phyloP scores from a whole-genome alignment of 345 rosid species.

The Abelmoschus esculentus region DNA sequence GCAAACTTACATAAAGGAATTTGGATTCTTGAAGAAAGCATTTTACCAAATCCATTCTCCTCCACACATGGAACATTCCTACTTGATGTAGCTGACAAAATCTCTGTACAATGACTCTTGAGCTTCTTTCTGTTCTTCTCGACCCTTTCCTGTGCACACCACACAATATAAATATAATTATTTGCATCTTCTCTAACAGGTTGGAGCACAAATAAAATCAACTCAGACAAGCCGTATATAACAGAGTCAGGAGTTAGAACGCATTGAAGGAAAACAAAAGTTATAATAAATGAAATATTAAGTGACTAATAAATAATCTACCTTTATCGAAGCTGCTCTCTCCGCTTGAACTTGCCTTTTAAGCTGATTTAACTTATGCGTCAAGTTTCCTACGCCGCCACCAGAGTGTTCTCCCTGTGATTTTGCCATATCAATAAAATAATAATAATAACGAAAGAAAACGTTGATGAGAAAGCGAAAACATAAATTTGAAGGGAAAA shows the following conservation, averaged over 20 bases:
- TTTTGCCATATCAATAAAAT: slow-evolving; percentile 24
- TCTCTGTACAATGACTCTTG: slow-evolving; percentile 34
- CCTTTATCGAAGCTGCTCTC: slow-evolving; percentile 51
- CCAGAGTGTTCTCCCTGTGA: slow-evolving; percentile 41
- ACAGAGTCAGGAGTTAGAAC: background rate
- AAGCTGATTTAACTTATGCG: slow-evolving; percentile 60
- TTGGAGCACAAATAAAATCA: background rate
- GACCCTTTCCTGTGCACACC: slow-evolving; percentile 54
- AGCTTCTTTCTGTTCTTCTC: slow-evolving; percentile 58
- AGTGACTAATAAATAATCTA: slow-evolving; percentile 20
- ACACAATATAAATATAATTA: background rate
- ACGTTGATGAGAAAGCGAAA: slow-evolving; percentile 5
- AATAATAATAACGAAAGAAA: background rate
- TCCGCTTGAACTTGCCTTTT: slow-evolving; percentile 71
- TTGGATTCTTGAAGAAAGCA: slow-evolving; percentile 38
- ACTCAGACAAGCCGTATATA: background rate
- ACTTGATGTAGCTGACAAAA: slow-evolving; percentile 39
- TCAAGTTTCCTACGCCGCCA: slow-evolving; percentile 46
- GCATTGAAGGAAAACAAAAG: background rate
- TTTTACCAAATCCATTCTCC: slow-evolving; percentile 26
- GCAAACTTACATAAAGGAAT: slow-evolving; percentile 49
- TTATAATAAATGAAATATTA: background rate
- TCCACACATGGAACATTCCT: slow-evolving; percentile 19
- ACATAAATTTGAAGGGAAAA: background rate
- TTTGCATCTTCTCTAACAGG: background rate